Percentiles rank a stretch among this genome's conserved stretches.
These are phyloP conservation scores for Picea glauca DNA, from an alignment of 75 land plant genomes.

Conservation along the genomic window DNA sequence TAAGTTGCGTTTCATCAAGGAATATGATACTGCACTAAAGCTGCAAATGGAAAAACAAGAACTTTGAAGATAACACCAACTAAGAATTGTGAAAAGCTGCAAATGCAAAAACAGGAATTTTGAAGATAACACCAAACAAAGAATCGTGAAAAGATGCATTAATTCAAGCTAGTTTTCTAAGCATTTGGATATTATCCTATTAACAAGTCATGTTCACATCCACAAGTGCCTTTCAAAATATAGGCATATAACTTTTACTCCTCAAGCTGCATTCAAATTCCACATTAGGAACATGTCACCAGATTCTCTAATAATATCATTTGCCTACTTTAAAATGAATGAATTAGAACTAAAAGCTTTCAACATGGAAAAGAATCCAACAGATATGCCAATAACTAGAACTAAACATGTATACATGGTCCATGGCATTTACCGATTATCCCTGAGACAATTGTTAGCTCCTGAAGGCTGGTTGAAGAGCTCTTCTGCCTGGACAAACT, in stretches of 20 bases:
- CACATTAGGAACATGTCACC: not conserved
- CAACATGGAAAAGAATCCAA: no score
- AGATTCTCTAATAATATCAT: not conserved
- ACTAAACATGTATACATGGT: not conserved
- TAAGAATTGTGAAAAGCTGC: no score
- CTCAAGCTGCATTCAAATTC: not conserved
- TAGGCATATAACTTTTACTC: not conserved
- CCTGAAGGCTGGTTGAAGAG: slow-evolving; percentile 68
- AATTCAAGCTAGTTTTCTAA: not conserved
- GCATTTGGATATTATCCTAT: not conserved
- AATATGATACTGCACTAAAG: slow-evolving; percentile 57
- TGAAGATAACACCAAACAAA: no score
- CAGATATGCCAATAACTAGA: not conserved
- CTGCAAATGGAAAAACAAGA: slow-evolving; percentile 19
- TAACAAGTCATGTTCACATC: not conserved
- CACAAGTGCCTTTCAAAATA: not conserved
- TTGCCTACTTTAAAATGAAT: not conserved
- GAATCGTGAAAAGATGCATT: no score
- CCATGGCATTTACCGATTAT: slow-evolving; percentile 57
- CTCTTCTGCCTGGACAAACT: slow-evolving; percentile 80
- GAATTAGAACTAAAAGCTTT: not conserved
- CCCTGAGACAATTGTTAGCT: slow-evolving; percentile 80
- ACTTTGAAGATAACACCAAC: not conserved
- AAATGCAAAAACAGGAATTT: no score
- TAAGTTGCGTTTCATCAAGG: slow-evolving; percentile 40